Evolutionary conservation across 805 yeast genomes (phyloP), one percentile per base, ranked within the genome.

Genomic region (Sugiyamaella qingdaonensis): DNA sequence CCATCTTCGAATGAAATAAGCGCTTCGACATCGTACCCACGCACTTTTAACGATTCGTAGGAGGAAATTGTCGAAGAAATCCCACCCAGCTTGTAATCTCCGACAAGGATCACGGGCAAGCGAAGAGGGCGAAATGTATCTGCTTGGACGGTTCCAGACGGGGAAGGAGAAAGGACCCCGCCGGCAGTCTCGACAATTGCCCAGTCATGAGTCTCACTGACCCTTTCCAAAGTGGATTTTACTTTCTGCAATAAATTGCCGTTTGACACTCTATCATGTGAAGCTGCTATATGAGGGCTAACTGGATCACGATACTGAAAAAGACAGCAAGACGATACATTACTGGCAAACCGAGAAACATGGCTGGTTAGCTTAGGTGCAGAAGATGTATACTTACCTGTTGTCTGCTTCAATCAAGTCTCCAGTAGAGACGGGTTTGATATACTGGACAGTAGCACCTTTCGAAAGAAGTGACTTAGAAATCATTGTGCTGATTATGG

Each of bases 371-470:
- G 45, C 13, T 49, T 39, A 41, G 31, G 3, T 35, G 8, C 27
- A 46, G 24, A 41, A 53, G 18, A 41, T 16, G 41, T 32, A 19
- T n/a, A 57, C 43, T 24, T 59, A 62, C 33, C 44, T 21, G 21
- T 45, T 49, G 34, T 60, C 63, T 9, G 60, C 55, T 18, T 61
- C 63, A 10, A 29, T 18, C n/a, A 51, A 19, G 2, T 54, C 53
- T 3, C 65, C 65, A 10, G 64, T 61, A 24, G 61, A 58, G 9
- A 61, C 54, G 7, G 65, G 64, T 32, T 61, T 61, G n/a, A 61
- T 31, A 32, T 61, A 61, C 14, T 37, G 48, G 16, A 54, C 53
- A 32, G 34, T 52, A 35, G 34, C 47, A 16, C 35, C n/a, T 32
- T 31, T 42, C 13, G 24, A 10, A 16, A 41, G 32, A 19, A 53